Evolutionary conservation across 2,329 filamentous ascomycete genomes (phyloP).

Genomic region (Verticillium dahliae): DNA sequence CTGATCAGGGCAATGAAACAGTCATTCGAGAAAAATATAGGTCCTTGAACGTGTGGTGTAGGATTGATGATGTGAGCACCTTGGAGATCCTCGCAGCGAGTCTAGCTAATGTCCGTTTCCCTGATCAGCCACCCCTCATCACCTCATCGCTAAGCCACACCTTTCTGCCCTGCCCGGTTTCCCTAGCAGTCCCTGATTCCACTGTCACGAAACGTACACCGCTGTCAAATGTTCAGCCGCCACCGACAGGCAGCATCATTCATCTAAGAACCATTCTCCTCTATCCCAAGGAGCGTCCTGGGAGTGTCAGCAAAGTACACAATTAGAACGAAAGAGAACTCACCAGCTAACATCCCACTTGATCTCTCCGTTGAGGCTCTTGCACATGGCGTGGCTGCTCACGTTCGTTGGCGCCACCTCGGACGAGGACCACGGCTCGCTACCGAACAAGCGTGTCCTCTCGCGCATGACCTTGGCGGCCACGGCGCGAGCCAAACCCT

Average conservation of each 20-base stretch:
- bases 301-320: neutral
- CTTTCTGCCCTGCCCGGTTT: too few relatives aligned
- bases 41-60: too few relatives aligned
- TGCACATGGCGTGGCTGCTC: constrained; percentile 56
- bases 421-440: constrained; percentile 50
- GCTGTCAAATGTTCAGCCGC: neutral
- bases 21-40: too few relatives aligned
- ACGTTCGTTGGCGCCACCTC: constrained; percentile 57
- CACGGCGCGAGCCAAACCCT: constrained; percentile 57
- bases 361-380: constrained; percentile 49
- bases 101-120: too few relatives aligned
- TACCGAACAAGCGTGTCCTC: constrained; percentile 33
- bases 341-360: constrained; percentile 56
- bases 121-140: too few relatives aligned
- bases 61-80: too few relatives aligned
- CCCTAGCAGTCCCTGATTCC: too few relatives aligned
- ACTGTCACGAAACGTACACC: too few relatives aligned
- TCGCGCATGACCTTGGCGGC: constrained; percentile 51
- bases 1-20: too few relatives aligned
- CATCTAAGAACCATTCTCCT: neutral
- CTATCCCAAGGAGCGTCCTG: neutral
- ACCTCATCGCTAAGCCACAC: too few relatives aligned
- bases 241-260: neutral
- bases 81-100: too few relatives aligned
- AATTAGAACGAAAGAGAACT: constrained; percentile 16